Base-by-base conservation (phyloP, 2,329 filamentous ascomycete genomes). In the Neobulgaria alba region DNA sequence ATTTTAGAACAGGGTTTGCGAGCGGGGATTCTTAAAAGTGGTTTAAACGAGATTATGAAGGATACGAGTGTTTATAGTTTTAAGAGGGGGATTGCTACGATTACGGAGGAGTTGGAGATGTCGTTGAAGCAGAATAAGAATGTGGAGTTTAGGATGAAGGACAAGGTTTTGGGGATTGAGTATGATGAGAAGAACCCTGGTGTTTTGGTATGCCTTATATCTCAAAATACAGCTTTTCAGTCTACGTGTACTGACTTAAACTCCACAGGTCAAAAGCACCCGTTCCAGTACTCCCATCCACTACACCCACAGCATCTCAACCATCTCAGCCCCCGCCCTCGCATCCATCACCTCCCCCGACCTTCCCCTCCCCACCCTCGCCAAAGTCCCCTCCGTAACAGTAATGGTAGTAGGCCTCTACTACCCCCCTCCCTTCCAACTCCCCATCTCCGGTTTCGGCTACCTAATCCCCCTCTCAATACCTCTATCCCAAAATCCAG, bases 351-450 rank as follows among this genome's bases (percentile, higher is more conserved):
- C 57, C 10, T 30, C 33, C 29, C 51, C 14, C 39, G 48, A 20
- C 33, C 40, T n/a, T 26, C 26, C 21, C 48, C 57, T 79, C 4
- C 67, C 70, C 4, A 59, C 67, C 21, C 68, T 84, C 9, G 57
- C 60, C 14, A 58, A 72, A 32, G 73, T 75, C 12, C 71, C 75
- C 39, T 76, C 81, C 26, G 83, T 90, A 20, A 89, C 81, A 21
- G 88, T 95, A 51, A 89, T 89, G 79, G 85, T 89, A 2, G 83
- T 98, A 46, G 95, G 95, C 63, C 70, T 98, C 35, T 95, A 82
- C 72, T 98, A 82, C 61, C 67, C 72, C 1, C 69, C 77, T 32
- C 71, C 79, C 5, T 57, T 75, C 42, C 65, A 94, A 26, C 69
- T 85, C 36, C 46, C 53, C 2, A 74, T 76, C 10, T 67, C 78